phyloP scores from a whole-genome alignment of 257 asterid species.

The Anisodus acutangulus region DNA sequence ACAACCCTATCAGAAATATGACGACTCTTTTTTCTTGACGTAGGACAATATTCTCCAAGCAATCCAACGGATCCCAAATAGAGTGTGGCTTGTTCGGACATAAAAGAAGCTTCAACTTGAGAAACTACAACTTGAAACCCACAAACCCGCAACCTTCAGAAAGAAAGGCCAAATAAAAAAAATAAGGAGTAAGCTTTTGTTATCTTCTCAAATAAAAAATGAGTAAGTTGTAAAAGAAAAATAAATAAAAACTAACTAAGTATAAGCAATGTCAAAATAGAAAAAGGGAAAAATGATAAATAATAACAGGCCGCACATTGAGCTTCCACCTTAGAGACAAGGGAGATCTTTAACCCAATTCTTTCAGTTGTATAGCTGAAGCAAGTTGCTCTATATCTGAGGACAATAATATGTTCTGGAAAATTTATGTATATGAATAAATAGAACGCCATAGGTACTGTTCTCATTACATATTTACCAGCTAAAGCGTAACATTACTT shows the following conservation, averaged over 20 bases:
- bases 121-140: constrained; percentile 7
- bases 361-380: background rate
- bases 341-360: background rate
- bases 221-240: background rate
- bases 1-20: constrained; percentile 33
- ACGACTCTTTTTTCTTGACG: constrained; percentile 38
- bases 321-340: background rate
- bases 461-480: background rate
- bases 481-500: background rate
- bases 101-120: constrained; percentile 40
- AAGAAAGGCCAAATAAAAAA: constrained; percentile 62
- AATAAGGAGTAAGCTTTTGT: background rate
- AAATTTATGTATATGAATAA: background rate
- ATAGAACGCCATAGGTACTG: background rate
- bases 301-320: background rate
- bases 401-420: background rate
- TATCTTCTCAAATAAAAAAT: constrained; percentile 24
- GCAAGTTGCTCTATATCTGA: background rate
- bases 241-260: background rate
- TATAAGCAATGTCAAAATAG: background rate
- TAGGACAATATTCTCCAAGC: constrained; percentile 51
- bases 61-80: constrained; percentile 45
- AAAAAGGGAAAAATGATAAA: background rate
- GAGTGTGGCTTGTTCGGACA: constrained; percentile 45
- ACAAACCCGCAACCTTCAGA: constrained; percentile 10